Conservation (phyloP, 352 stramenopile genomes). For the Globisporangium camurandrum region DNA sequence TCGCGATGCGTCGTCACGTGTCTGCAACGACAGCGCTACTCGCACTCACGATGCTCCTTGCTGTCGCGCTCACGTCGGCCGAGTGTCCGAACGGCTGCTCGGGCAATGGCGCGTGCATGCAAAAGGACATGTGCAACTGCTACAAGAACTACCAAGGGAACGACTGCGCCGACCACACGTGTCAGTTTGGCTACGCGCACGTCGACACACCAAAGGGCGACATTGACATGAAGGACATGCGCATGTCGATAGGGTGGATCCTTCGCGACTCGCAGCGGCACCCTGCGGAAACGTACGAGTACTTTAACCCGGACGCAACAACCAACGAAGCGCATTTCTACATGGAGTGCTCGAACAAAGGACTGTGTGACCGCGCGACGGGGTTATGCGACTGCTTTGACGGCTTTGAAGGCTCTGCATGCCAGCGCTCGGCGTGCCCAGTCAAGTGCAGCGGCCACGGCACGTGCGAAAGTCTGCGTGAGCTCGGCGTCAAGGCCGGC, state of each 20-base stretch:
- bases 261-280: constrained; percentile 66
- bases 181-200: constrained; percentile 81
- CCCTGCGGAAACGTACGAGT: constrained; percentile 64
- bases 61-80: constrained; percentile 16
- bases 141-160: constrained; percentile 83
- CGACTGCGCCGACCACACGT: constrained; percentile 78
- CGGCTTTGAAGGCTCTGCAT: constrained; percentile 86
- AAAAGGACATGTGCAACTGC: constrained; percentile 80
- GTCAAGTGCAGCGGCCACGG: constrained; percentile 64
- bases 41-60: constrained; percentile 15
- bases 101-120: constrained; percentile 67
- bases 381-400: constrained; percentile 86
- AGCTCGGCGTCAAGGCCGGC: constrained; percentile 40
- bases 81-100: constrained; percentile 82
- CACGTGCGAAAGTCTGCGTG: constrained; percentile 59
- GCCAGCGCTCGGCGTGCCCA: constrained; percentile 67
- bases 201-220: constrained; percentile 91
- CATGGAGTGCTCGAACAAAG: constrained; percentile 92
- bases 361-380: constrained; percentile 80
- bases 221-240: constrained; percentile 80
- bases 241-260: constrained; percentile 41
- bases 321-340: constrained; percentile 82
- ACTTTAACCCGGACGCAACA: constrained; percentile 42
- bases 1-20: constrained; percentile 2
- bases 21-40: constrained; percentile 3